A percentile compares a stretch with the other conserved stretches of the same genome.
Evolutionary conservation across 1,139 yeast species (phyloP).

Genomic region (Nakaseomyces delphensis): DNA sequence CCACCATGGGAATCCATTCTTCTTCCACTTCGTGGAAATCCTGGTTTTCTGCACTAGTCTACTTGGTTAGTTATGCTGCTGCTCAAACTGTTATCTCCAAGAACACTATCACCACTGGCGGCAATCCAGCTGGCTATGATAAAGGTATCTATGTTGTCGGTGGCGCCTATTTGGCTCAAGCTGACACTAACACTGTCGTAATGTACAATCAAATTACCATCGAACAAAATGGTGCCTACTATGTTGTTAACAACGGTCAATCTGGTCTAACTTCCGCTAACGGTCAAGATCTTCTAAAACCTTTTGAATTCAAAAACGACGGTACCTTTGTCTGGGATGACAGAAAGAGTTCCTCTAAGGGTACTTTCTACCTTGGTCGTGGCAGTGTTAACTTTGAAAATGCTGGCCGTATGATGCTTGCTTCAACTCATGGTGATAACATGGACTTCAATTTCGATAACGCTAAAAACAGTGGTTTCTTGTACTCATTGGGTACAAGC

Average conservation of each 20-base stretch:
- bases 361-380: background rate
- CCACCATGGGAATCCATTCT: constrained; percentile 1
- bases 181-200: background rate
- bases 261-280: background rate
- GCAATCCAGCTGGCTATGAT: background rate
- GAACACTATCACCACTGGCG: constrained; percentile 3
- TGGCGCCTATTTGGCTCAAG: background rate
- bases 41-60: background rate
- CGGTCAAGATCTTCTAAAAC: background rate
- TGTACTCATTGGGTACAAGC: background rate
- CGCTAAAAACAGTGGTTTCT: background rate
- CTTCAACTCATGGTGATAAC: background rate
- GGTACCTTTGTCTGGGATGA: constrained; percentile 1
- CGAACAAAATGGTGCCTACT: background rate
- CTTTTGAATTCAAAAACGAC: background rate
- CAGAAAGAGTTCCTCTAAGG: background rate
- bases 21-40: constrained; percentile 1
- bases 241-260: background rate
- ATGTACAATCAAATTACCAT: background rate
- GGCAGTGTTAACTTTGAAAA: background rate
- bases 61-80: background rate
- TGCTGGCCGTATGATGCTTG: constrained; percentile 1
- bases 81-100: constrained; percentile 2
- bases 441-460: background rate
- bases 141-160: constrained; percentile 1